Evolutionary conservation across 2,329 filamentous ascomycete genomes (phyloP).

Genomic region (Magnaporthiopsis incrustans): DNA sequence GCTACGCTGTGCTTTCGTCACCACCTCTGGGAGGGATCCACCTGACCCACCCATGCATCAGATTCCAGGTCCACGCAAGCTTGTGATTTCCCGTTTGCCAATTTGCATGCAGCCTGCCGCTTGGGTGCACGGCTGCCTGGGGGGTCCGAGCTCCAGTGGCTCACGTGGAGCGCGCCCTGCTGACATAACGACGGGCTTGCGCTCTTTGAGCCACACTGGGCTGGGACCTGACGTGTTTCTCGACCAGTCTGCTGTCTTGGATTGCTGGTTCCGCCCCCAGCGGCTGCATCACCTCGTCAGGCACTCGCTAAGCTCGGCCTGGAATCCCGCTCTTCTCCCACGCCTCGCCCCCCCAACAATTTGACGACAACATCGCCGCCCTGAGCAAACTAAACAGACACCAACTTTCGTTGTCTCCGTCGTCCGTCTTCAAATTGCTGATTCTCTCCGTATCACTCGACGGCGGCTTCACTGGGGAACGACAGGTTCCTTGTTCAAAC

Average conservation of each 20-base stretch:
- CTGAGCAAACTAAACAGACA: neutral
- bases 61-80: neutral
- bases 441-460: neutral
- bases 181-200: neutral
- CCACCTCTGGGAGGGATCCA: neutral
- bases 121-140: neutral
- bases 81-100: constrained; percentile 4
- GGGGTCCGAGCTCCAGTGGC: neutral
- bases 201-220: neutral
- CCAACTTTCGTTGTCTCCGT: neutral
- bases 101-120: neutral
- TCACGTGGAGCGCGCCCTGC: constrained; percentile 5
- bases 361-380: neutral
- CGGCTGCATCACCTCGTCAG: neutral
- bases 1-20: neutral
- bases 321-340: neutral
- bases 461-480: neutral
- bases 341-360: no score
- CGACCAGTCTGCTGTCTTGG: constrained; percentile 1
- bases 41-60: neutral
- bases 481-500: neutral
- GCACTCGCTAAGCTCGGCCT: neutral
- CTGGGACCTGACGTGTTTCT: constrained; percentile 8
- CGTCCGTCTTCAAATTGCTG: neutral
- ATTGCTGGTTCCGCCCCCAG: neutral